Evolutionary conservation across 2,329 filamentous ascomycete genomes (phyloP), one percentile per base, ranked within the genome.

Genomic region (Aphanoascus verrucosus): DNA sequence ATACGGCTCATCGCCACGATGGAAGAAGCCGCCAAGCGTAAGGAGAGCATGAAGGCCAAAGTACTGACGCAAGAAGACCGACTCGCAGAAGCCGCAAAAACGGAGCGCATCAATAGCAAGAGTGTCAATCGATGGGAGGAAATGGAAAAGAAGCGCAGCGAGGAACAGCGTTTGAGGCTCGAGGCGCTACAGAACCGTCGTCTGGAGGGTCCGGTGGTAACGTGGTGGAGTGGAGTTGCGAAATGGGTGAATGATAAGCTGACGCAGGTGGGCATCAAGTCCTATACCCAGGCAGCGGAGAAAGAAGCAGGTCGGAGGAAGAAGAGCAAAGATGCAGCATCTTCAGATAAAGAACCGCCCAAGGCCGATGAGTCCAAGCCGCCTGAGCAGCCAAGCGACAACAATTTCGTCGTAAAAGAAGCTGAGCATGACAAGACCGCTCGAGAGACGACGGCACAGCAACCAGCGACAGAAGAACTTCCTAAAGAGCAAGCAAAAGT

Each of bases 51-150:
- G 58, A 88, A 88, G 69, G 86, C 87, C 52, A 85, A 85, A 55
- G 79, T 85, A 28, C 82, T 94, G 81, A 94, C 89, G 5, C 91
- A 96, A 69, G 88, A 81, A 43, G 84, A 97, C 66, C 80, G 89
- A 37, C 76, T 96, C 28, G 83, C 81, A 28, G 88, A 94, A 69
- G 90, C 90, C 1, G 87, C 84, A 15, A 73, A 83, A 50, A 84
- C 94, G 5, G 93, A 97, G 69, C 85, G 85, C 68, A 77, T 84
- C 62, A 96, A 98, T 68, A 80, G 85, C 61, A 94, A 88, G 76
- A 97, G 85, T 68, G 72, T 95, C 64, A 96, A 91, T 64, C 79
- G 88, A 53, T 97, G 91, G 90, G 90, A 97, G 68, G 85, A 88
- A 67, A 87, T 88, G 5, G 93, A 98, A 71, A 89, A 88, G 70